Base-by-base conservation (phyloP, 306 rosid genomes). In the Cyamopsis tetragonoloba region DNA sequence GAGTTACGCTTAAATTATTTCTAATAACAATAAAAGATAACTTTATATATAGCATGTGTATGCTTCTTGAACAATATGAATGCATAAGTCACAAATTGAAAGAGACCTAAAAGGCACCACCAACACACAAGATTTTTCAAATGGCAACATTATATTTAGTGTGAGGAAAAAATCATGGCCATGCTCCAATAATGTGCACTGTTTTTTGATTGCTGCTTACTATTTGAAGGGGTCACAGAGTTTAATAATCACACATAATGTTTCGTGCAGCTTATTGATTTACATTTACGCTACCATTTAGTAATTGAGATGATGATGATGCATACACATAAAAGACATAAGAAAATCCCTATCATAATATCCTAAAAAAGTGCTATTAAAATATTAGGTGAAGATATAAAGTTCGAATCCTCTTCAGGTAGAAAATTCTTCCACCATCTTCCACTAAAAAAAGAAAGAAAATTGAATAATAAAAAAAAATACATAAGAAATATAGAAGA, bases 101-200 rank as follows among this genome's bases (percentile, higher is more conserved):
- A 58, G 60, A 81, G 75, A 62, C 71, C 66, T 75, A 38, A 74
- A 81, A 79, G 77, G 84, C 71, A 81, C 66, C 51, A 70, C 88
- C 80, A 72, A 70, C 77, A 70, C 58, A 26, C 51, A 17, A 14
- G 7, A 76, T 59, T 74, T 83, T 67, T 42, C 69, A 26, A 76
- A 73, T 55, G 79, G 60, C 49, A 70, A 63, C 48, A 39, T 58
- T 39, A 76, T 73, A 55, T 59, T 62, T 46, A 47, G 65, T 68
- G 84, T 74, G 39, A 51, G 61, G 68, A 73, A 79, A 88, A 73
- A 79, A 88, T 88, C 80, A 83, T 88, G 51, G 35, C 62, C 53
- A 43, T 73, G 56, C 41, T 67, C 80, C 61, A 57, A 76, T 76
- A 56, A 18, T 11, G 48, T 61, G 64, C 62, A 28, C 75, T 77